A percentile compares a stretch with the other conserved stretches of the same genome.
Evolutionary conservation across 139 green algal species (phyloP).

Genomic region (Micromonas commoda): DNA sequence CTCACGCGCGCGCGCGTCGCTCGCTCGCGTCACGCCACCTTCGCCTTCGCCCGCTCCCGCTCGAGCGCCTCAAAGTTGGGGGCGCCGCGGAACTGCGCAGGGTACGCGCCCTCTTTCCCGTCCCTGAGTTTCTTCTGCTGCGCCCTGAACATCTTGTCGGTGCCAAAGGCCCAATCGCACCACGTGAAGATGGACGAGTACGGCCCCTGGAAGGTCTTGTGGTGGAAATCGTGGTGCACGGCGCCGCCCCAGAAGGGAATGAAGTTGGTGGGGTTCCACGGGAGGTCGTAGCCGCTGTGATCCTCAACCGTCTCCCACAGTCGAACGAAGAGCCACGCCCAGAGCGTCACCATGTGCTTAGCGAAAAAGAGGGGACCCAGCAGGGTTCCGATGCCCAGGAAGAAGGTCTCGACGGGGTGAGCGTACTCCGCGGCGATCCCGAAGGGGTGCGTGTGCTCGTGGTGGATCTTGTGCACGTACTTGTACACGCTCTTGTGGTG

Average conservation of each 20-base stretch:
- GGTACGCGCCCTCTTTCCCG: constrained; percentile 9
- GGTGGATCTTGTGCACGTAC: constrained; percentile 45
- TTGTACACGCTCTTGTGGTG: constrained; percentile 35
- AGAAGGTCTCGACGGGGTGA: constrained; percentile 40
- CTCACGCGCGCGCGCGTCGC: no score
- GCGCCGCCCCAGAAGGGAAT: constrained; percentile 47
- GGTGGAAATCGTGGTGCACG: constrained; percentile 46
- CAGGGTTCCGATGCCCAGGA: constrained; percentile 39
- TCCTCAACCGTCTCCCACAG: constrained; percentile 39
- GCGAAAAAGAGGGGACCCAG: constrained; percentile 37
- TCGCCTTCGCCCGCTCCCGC: neutral
- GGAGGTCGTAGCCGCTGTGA: constrained; percentile 45
- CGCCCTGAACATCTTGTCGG: constrained; percentile 34
- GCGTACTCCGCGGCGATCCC: constrained; percentile 34
- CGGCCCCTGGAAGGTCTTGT: constrained; percentile 37
- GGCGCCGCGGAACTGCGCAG: constrained; percentile 12
- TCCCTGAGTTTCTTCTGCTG: neutral
- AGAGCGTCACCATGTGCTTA: constrained; percentile 45
- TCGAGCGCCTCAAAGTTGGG: neutral
- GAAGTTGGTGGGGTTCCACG: constrained; percentile 37
- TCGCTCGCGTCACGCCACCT: neutral
- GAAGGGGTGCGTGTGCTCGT: constrained; percentile 42
- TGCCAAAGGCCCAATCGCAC: constrained; percentile 44
- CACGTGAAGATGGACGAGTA: constrained; percentile 45
- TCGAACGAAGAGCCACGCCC: constrained; percentile 39